Evolutionary conservation across 1,284 basidiomycete genomes (phyloP).

Genomic region (Meira miltonrushii): DNA sequence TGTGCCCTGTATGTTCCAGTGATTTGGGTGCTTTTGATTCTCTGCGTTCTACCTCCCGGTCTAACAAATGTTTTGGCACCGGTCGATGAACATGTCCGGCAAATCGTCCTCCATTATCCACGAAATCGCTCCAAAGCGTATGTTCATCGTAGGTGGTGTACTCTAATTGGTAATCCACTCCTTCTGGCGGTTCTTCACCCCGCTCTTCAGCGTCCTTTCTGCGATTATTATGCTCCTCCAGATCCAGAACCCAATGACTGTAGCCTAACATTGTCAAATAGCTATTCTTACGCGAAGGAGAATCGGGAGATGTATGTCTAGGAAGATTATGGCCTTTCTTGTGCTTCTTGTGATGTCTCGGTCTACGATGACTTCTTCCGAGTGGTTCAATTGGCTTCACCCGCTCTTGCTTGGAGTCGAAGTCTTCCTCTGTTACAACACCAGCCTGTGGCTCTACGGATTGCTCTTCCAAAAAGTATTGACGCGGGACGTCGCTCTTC

Average conservation of each 20-base stretch:
- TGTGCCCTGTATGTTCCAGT: neutral
- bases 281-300: slow-evolving; percentile 69
- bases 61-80: slow-evolving; percentile 65
- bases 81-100: slow-evolving; percentile 18
- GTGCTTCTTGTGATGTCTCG: slow-evolving; percentile 9
- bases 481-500: slow-evolving; percentile 11
- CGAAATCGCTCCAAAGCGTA: slow-evolving; percentile 40
- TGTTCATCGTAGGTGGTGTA: slow-evolving; percentile 42
- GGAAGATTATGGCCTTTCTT: slow-evolving; percentile 57
- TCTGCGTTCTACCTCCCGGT: slow-evolving; percentile 56
- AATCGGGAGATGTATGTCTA: slow-evolving; percentile 62
- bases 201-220: slow-evolving; percentile 14
- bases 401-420: slow-evolving; percentile 33
- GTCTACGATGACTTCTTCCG: slow-evolving; percentile 8
- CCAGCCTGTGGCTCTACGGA: slow-evolving; percentile 20
- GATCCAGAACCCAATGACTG: slow-evolving; percentile 72
- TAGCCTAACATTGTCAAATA: slow-evolving; percentile 72
- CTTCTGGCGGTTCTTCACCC: neutral
- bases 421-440: slow-evolving; percentile 30
- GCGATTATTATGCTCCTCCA: slow-evolving; percentile 59
- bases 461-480: slow-evolving; percentile 9
- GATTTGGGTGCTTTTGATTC: slow-evolving; percentile 10
- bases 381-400: slow-evolving; percentile 33
- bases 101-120: neutral
- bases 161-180: slow-evolving; percentile 36